A percentile compares a stretch with the other conserved stretches of the same genome.
Evolutionary conservation across 2,329 filamentous ascomycete species (phyloP).

Genomic region (Sporothrix curviconia): DNA sequence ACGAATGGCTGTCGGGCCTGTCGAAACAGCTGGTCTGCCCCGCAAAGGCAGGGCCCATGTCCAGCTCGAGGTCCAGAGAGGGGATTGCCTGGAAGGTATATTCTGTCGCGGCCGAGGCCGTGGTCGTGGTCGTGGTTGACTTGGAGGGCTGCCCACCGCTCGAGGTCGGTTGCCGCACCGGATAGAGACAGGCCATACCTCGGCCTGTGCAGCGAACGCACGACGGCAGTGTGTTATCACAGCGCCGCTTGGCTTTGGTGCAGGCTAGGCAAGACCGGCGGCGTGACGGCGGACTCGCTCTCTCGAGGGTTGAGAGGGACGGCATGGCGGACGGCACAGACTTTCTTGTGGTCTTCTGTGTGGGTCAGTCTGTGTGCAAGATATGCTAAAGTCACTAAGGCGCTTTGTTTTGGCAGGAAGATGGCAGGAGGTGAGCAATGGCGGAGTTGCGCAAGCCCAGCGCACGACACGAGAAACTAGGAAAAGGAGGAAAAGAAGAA

Average conservation of each 20-base stretch:
- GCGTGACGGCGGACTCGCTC: conserved; percentile 39
- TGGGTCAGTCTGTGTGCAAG: no score
- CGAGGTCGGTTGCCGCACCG: conserved; percentile 9
- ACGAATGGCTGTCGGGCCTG: background rate
- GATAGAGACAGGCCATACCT: conserved; percentile 42
- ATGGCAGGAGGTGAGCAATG: no score
- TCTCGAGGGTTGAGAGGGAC: conserved; percentile 27
- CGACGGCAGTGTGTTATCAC: conserved; percentile 43
- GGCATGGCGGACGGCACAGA: no score
- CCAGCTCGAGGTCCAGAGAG: background rate
- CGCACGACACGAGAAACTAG: no score
- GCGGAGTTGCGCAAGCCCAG: no score
- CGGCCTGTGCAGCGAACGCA: conserved; percentile 48
- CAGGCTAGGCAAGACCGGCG: conserved; percentile 53
- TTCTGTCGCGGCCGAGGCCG: background rate
- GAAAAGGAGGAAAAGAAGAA: no score
- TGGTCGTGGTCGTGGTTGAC: background rate
- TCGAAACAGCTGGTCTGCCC: background rate
- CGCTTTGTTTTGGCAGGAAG: no score
- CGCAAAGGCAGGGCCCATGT: background rate
- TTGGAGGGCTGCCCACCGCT: background rate
- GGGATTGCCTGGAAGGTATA: background rate
- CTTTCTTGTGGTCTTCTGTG: no score
- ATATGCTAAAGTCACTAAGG: no score
- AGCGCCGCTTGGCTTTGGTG: conserved; percentile 51